phyloP scores from a whole-genome alignment of 2,329 filamentous ascomycete species.

The Aspergillus novofumigatus region DNA sequence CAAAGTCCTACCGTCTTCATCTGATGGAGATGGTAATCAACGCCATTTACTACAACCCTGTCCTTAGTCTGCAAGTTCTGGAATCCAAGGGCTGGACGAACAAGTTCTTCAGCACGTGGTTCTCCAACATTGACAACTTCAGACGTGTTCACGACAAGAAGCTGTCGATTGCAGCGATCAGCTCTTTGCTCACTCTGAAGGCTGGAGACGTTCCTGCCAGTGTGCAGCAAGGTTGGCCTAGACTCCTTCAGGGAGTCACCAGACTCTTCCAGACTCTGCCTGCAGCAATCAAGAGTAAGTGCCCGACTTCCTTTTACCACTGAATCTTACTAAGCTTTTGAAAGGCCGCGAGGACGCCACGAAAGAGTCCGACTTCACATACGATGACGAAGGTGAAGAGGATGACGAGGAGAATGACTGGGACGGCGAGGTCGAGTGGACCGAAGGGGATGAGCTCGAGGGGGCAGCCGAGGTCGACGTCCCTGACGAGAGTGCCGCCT shows the following conservation, averaged over 20 bases:
- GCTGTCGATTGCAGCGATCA: constrained; percentile 90
- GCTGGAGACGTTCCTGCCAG: constrained; percentile 83
- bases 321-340: constrained; percentile 18
- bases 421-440: constrained; percentile 70
- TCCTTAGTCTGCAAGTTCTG: constrained; percentile 78
- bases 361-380: constrained; percentile 76
- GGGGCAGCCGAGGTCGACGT: constrained; percentile 58
- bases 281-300: constrained; percentile 75
- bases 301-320: not conserved
- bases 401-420: constrained; percentile 82
- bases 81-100: constrained; percentile 93
- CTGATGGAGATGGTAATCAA: constrained; percentile 99
- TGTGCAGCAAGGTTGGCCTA: constrained; percentile 91
- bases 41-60: constrained; percentile 93
- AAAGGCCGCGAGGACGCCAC: constrained; percentile 84
- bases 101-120: constrained; percentile 98
- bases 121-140: constrained; percentile 91
- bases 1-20: constrained; percentile 92
- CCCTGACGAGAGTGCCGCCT: constrained; percentile 88
- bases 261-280: constrained; percentile 89
- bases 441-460: constrained; percentile 61
- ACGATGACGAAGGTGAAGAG: constrained; percentile 68
- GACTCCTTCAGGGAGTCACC: constrained; percentile 82
- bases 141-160: constrained; percentile 97
- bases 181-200: constrained; percentile 73